Base-by-base conservation (phyloP, 2,329 filamentous ascomycete species). In the Botrytis sinoallii region DNA sequence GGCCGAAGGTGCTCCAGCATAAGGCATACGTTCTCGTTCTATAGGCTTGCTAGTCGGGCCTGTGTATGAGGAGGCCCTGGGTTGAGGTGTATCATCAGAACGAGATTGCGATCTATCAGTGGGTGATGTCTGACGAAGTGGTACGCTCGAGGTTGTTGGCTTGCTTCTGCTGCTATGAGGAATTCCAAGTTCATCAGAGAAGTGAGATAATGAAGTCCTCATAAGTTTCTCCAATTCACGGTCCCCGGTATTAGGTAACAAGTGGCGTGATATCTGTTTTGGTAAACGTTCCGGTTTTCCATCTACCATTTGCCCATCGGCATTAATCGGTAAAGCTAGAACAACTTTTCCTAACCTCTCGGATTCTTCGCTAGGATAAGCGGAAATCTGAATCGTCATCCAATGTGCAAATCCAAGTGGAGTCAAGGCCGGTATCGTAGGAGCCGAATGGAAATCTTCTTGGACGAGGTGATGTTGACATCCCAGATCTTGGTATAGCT, bases 321-420 rank as follows among this genome's bases (percentile, higher is more conserved):
- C 83, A 44, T 86, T 82, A 77, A 97, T 92, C 0, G 93, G 92
- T 82, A 95, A 88, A 63, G 91, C 87, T 5, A 89, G 82, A 5
- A 95, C 88, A 35, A 93, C 88, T 73, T 88, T 89, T 61, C 89
- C 85, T 7, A 97, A 84, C 16, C 94, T 89, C 60, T 88, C 86
- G 74, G 90, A 91, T 81, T 97, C 94, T 65, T 89, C 86, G 59
- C 94, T 90, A 0, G 94, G 94, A 76, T 94, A 90, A 1, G 93
- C 92, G 76, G 90, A 88, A 55, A 95, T 91, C 81, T 93, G 88
- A 57, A 89, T 85, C 1, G 89, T 91, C 84, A 92, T 90, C 91
- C 93, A 97, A 71, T 85, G 85, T 69, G 88, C 86, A 79, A 93
- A 93, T 2, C 92, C 92, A n/a, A 84, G 81, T 0, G 89, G 88